phyloP scores from a whole-genome alignment of 2,329 filamentous ascomycete species.

The Cladophialophora chaetospira region DNA sequence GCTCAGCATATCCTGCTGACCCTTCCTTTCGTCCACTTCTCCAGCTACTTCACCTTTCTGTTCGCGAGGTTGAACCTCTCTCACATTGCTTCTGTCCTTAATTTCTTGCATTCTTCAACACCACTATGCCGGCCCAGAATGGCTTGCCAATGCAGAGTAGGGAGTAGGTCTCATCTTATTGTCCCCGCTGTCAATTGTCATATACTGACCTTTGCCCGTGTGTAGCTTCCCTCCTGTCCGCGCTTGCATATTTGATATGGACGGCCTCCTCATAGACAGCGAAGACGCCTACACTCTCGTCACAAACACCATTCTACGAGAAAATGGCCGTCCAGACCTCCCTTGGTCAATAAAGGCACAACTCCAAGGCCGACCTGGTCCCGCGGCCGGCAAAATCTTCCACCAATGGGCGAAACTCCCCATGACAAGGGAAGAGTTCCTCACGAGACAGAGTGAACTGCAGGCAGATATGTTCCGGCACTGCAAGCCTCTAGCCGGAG shows the following conservation, averaged over 20 bases:
- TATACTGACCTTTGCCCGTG: not conserved
- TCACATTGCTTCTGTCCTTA: too few species aligned
- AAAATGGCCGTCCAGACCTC: constrained; percentile 72
- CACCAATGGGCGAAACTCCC: constrained; percentile 84
- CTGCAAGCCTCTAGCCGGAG: constrained; percentile 77
- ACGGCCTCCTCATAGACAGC: constrained; percentile 89
- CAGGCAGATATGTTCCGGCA: constrained; percentile 73
- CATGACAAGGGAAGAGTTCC: constrained; percentile 70
- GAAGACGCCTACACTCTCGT: constrained; percentile 86
- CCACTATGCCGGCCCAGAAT: not conserved
- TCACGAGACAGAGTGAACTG: constrained; percentile 59
- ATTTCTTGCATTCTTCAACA: too few species aligned
- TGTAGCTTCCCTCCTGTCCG: constrained; percentile 71
- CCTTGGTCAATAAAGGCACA: constrained; percentile 95
- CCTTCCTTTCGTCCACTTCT: too few species aligned
- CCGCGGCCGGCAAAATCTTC: constrained; percentile 64
- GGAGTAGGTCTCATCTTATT: not conserved
- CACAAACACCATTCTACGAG: constrained; percentile 77
- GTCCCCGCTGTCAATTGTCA: not conserved
- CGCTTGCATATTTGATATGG: constrained; percentile 98
- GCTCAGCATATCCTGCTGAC: too few species aligned
- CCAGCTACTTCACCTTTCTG: too few species aligned
- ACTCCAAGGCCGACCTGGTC: constrained; percentile 68
- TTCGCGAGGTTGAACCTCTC: too few species aligned
- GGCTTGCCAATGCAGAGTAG: not conserved